These are phyloP conservation scores for Neonothopanus nambi DNA, from an alignment of 1,284 basidiomycete genomes.

Conservation along the genomic window DNA sequence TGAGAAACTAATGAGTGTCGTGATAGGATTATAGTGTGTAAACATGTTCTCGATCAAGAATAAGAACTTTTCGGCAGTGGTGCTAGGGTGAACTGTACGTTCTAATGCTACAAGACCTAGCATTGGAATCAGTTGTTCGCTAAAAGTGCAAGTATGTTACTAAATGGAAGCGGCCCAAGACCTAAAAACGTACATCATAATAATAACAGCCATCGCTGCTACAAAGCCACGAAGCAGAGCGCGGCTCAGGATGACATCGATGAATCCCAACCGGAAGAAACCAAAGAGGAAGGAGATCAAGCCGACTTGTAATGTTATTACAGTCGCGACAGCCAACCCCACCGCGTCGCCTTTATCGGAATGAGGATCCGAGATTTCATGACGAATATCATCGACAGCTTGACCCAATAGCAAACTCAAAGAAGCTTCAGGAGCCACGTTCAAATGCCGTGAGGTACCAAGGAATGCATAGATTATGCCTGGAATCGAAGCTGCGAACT, in stretches of 20 bases:
- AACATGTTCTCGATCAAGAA: slow-evolving; percentile 74
- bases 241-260: slow-evolving; percentile 92
- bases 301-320: slow-evolving; percentile 87
- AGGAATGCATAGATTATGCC: slow-evolving; percentile 83
- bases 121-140: slow-evolving; percentile 82
- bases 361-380: slow-evolving; percentile 58
- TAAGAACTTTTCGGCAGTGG: slow-evolving; percentile 73
- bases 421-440: slow-evolving; percentile 89
- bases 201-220: slow-evolving; percentile 75
- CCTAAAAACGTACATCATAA: slow-evolving; percentile 56
- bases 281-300: slow-evolving; percentile 86
- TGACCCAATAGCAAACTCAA: slow-evolving; percentile 89
- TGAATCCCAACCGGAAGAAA: slow-evolving; percentile 87
- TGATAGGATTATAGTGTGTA: slow-evolving; percentile 59
- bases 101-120: slow-evolving; percentile 70
- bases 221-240: slow-evolving; percentile 89
- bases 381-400: slow-evolving; percentile 70
- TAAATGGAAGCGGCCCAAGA: slow-evolving; percentile 2
- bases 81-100: slow-evolving; percentile 54
- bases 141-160: slow-evolving; percentile 26
- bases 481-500: slow-evolving; percentile 82
- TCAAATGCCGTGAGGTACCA: slow-evolving; percentile 81
- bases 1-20: slow-evolving; percentile 73
- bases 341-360: slow-evolving; percentile 54
- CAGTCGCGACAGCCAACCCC: slow-evolving; percentile 67